Base-by-base conservation (phyloP, 2,329 filamentous ascomycete species). In the Fusarium tupiense region DNA sequence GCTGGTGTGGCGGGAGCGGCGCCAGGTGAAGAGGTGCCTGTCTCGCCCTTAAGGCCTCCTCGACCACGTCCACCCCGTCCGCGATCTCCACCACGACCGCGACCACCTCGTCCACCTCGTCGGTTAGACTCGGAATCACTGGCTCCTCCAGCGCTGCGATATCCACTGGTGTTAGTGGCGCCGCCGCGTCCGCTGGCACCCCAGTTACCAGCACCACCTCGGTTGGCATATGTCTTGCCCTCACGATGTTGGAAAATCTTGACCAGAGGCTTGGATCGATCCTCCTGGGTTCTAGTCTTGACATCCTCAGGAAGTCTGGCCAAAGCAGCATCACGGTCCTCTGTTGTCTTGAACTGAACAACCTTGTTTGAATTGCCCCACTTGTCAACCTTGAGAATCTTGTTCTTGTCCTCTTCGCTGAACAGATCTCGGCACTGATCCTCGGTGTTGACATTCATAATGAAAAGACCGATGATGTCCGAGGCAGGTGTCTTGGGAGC, bases 401-500 rank as follows among this genome's bases (percentile, higher is more conserved):
- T 98, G 38, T 89, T 81, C 80, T 91, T 92, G 80, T 98, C 94
- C 78, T 97, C 94, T 19, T 96, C 91, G 3, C 90, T 87, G 80
- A 99, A 96, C 31, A 98, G 87, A 40, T 94, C 91, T 64, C 92
- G 92, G 43, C 94, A 92, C 69, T 95, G 93, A 38, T 98, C 94
- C 74, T 96, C 94, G 61, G 90, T 93, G 78, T 91, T 93, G 29
- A 95, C 91, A 79, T 95, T 95, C 85, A 93, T 94, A 69, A 99
- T 91, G 83, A 98, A 99, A 26, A 99, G 89, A 56, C 94, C 96
- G 78, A 94, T 92, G 76, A 92, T 94, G 76, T 89, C 90, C 79
- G 94, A 88, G 24, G 88, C 84, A 50, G 86, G 80, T 41, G 85
- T 88, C 81, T 93, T 92, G 35, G 88, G 85, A 12, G 88, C 88